These are phyloP conservation scores for Mercurialis annua DNA, from an alignment of 345 rosid genomes.

Conservation along the genomic window DNA sequence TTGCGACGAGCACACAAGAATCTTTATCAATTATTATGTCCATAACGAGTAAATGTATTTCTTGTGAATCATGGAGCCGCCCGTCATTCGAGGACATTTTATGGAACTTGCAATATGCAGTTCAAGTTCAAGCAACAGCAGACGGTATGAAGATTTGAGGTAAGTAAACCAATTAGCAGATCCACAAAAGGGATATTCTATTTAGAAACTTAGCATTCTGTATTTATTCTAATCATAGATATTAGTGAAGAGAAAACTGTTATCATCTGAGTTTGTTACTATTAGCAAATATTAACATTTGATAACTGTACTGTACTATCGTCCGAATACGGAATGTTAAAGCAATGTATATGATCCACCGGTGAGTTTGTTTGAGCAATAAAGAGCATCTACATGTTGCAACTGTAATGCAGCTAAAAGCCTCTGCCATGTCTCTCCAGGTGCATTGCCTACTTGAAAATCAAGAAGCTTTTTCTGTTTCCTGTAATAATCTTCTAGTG, in stretches of 20 bases:
- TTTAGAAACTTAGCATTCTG: neutral
- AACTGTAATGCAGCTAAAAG: slow-evolving; percentile 76
- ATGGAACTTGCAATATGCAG: slow-evolving; percentile 54
- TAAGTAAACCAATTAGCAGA: neutral
- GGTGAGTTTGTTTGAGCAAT: neutral
- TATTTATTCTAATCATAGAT: neutral
- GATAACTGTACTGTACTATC: too few relatives aligned
- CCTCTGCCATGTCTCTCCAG: slow-evolving; percentile 82
- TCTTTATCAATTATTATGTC: slow-evolving; percentile 41
- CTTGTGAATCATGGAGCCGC: slow-evolving; percentile 39
- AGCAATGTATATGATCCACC: neutral
- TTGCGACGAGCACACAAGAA: slow-evolving; percentile 39
- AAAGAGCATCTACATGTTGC: slow-evolving; percentile 4
- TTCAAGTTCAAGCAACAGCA: slow-evolving; percentile 43
- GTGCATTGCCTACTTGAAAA: slow-evolving; percentile 55
- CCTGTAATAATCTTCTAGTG: slow-evolving; percentile 76
- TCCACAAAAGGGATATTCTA: neutral
- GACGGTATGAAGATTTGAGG: slow-evolving; percentile 19
- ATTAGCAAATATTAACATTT: too few relatives aligned
- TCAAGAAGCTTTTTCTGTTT: slow-evolving; percentile 74
- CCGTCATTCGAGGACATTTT: slow-evolving; percentile 54
- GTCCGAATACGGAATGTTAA: too few relatives aligned
- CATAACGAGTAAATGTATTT: slow-evolving; percentile 42
- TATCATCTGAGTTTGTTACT: too few relatives aligned
- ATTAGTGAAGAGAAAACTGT: neutral